Conservation (phyloP, 768 basidiomycete genomes). For the Ramaria sp. region DNA sequence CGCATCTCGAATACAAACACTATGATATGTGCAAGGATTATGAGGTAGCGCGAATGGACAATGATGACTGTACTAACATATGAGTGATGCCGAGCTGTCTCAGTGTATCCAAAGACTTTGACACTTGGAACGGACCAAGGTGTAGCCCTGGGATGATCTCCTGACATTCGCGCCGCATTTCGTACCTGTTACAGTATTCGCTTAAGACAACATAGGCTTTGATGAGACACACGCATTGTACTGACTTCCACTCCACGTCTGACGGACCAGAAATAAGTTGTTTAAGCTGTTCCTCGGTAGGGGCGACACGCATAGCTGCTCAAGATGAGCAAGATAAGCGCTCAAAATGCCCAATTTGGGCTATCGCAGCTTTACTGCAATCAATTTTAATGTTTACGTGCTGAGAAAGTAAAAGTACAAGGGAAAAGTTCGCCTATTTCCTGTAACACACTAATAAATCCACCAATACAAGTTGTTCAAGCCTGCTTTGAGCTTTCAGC, state of each 20-base stretch:
- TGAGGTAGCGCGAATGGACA: background rate
- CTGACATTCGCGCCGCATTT: conserved; percentile 93
- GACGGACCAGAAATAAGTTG: conserved; percentile 67
- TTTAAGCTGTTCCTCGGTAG: background rate
- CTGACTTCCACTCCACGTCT: conserved; percentile 77
- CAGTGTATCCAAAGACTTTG: conserved; percentile 69
- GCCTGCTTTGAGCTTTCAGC: background rate
- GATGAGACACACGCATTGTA: conserved; percentile 8
- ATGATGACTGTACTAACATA: conserved; percentile 38
- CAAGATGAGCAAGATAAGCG: too few relatives aligned
- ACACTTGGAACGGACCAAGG: conserved; percentile 82
- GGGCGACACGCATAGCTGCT: too few relatives aligned
- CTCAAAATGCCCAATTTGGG: too few relatives aligned
- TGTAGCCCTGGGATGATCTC: conserved; percentile 76
- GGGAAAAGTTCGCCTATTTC: too few relatives aligned
- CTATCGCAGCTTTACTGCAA: too few relatives aligned
- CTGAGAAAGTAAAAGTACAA: too few relatives aligned
- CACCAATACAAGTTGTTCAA: too few relatives aligned
- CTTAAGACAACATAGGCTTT: background rate
- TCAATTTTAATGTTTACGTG: too few relatives aligned
- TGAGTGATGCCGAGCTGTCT: conserved; percentile 63
- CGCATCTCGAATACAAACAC: conserved; percentile 80
- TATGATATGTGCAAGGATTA: conserved; percentile 19
- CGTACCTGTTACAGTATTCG: conserved; percentile 44
- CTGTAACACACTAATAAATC: too few relatives aligned